These are phyloP conservation scores for Daldinia decipiens DNA, from an alignment of 495 filamentous ascomycete genomes.

Conservation along the genomic window DNA sequence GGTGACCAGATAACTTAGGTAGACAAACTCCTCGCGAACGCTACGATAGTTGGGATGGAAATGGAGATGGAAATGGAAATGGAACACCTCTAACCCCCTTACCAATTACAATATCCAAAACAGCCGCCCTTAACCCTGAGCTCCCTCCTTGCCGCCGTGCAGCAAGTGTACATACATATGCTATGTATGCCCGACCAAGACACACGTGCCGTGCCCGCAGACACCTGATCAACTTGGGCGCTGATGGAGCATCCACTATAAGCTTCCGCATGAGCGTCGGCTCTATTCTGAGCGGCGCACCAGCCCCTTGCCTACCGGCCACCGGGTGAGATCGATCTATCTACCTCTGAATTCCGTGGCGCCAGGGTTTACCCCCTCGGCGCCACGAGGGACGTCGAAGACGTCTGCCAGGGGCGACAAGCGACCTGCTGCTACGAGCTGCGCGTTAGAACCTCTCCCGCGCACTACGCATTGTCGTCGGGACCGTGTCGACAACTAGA, in stretches of 20 bases:
- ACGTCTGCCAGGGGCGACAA: slow-evolving; percentile 6
- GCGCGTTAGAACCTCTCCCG: not conserved
- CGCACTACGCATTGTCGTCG: slow-evolving; percentile 28
- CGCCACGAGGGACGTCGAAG: slow-evolving; percentile 13
- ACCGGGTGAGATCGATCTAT: slow-evolving; percentile 21
- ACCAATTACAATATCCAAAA: slow-evolving; percentile 36
- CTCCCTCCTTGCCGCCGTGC: slow-evolving; percentile 30
- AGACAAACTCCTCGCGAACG: slow-evolving; percentile 4
- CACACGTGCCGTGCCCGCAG: slow-evolving; percentile 19
- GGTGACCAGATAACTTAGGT: not conserved
- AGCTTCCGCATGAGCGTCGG: slow-evolving; percentile 13
- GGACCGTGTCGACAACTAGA: slow-evolving; percentile 33
- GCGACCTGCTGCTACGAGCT: not conserved
- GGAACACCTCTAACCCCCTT: not conserved
- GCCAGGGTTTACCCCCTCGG: slow-evolving; percentile 25
- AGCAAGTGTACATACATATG: slow-evolving; percentile 11
- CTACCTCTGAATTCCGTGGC: slow-evolving; percentile 26
- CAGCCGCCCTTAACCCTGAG: slow-evolving; percentile 40
- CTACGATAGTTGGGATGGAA: not conserved
- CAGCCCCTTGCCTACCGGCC: slow-evolving; percentile 7
- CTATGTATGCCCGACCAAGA: slow-evolving; percentile 42
- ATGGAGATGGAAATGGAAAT: not conserved
- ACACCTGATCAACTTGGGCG: slow-evolving; percentile 43
- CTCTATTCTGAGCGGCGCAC: slow-evolving; percentile 14
- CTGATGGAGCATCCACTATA: slow-evolving; percentile 31